Base-by-base conservation (phyloP, 352 stramenopile genomes). In the Globisporangium rhizosaccharum region DNA sequence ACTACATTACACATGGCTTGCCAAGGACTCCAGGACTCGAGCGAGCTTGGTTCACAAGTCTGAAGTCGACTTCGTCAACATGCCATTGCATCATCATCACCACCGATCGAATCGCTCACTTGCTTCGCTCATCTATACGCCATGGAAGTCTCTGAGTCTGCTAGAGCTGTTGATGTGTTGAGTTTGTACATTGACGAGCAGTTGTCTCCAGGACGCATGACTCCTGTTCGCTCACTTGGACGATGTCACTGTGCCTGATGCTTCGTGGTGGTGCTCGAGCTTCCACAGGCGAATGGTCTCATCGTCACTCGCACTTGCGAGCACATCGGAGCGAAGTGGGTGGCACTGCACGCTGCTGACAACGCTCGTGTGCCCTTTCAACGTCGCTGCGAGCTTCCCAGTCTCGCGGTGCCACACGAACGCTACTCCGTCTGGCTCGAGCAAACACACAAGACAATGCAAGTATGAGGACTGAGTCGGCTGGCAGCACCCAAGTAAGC, bases 251-350 rank as follows among this genome's bases (percentile, higher is more conserved):
- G 6, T 47, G n/a, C 17, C 45, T 11, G 3, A 4, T 12, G 26
- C 5, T 15, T 14, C 44, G 15, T 47, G 18, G 3, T 25, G 30
- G 2, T 20, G 11, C 25, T 53, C 70, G 10, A 85, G 57, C 6
- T 50, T 53, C 76, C 76, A 85, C 9, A 85, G 12, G 2, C 71
- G 73, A 20, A 93, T 59, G 2, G 81, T 91, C 49, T 88, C 79
- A 51, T 93, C 84, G 61, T 93, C 84, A 37, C 81, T 88, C 51
- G 79, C 82, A 28, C 73, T 89, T 5, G 73, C 82, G 45, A 93
- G 59, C 18, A 93, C 53, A 41, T 87, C 67, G 5, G 62, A 49
- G 51, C 71, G 66, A 12, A 73, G 25, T 8, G 84, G 84, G 50
- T 93, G 81, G 18, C 66, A 67, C 9, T 71, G 66, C 2, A 90